These are phyloP conservation scores for Sphaerosporella brunnea DNA, from an alignment of 495 filamentous ascomycete genomes.

Conservation along the genomic window DNA sequence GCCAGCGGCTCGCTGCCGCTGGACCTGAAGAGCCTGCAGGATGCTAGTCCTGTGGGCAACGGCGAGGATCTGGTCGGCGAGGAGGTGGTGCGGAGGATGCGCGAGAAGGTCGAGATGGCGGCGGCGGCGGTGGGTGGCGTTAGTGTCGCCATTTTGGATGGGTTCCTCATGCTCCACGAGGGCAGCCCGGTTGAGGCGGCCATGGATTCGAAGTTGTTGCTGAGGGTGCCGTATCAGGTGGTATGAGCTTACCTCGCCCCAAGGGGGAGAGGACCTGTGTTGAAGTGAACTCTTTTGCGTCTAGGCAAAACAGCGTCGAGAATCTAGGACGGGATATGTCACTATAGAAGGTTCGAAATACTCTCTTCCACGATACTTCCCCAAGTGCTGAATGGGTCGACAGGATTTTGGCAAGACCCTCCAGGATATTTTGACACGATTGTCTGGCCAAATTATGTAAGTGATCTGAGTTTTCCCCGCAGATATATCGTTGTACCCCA, in stretches of 20 bases:
- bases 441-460: slow-evolving; percentile 86
- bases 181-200: slow-evolving; percentile 5
- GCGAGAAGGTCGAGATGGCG: background rate
- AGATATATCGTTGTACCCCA: too few species aligned
- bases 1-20: slow-evolving; percentile 46
- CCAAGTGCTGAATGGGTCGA: too few species aligned
- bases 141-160: slow-evolving; percentile 47
- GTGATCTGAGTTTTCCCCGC: too few species aligned
- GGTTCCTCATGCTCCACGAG: slow-evolving; percentile 58
- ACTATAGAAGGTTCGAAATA: slow-evolving; percentile 39
- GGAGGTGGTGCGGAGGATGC: slow-evolving; percentile 21
- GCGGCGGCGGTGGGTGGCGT: slow-evolving; percentile 1
- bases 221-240: slow-evolving; percentile 36
- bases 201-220: slow-evolving; percentile 52
- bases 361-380: too few species aligned
- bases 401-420: slow-evolving; percentile 87
- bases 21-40: slow-evolving; percentile 49
- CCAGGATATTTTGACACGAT: slow-evolving; percentile 85
- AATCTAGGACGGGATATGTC: slow-evolving; percentile 64
- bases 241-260: slow-evolving; percentile 6
- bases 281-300: slow-evolving; percentile 25
- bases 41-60: slow-evolving; percentile 42
- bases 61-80: slow-evolving; percentile 36
- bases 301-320: slow-evolving; percentile 46
- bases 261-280: background rate